Evolutionary conservation across 257 asterid genomes (phyloP).

Genomic region (Paulownia fortunei): DNA sequence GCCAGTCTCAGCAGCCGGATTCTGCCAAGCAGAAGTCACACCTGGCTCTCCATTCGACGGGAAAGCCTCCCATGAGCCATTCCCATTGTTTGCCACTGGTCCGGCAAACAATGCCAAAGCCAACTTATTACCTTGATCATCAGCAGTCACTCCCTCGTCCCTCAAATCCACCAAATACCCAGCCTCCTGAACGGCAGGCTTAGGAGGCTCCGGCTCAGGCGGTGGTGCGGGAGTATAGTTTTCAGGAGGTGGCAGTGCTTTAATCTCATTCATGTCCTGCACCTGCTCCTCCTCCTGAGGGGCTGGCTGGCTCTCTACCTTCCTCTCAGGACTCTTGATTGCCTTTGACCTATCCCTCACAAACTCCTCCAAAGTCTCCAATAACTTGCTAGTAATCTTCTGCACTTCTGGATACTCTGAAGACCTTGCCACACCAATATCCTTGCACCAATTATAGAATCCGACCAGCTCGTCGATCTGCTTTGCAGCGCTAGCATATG

Average conservation of each 20-base stretch:
- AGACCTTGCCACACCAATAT: constrained; percentile 71
- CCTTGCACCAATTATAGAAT: constrained; percentile 81
- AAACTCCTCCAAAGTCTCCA: constrained; percentile 85
- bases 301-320: constrained; percentile 47
- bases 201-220: constrained; percentile 62
- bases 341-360: constrained; percentile 86
- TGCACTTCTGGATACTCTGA: constrained; percentile 85
- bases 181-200: constrained; percentile 51
- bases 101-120: constrained; percentile 91
- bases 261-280: constrained; percentile 71
- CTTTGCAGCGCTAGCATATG: constrained; percentile 72
- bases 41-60: constrained; percentile 55
- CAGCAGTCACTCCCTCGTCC: constrained; percentile 74
- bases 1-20: constrained; percentile 82
- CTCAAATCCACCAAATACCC: constrained; percentile 77
- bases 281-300: constrained; percentile 54
- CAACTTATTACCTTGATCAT: constrained; percentile 79
- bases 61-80: constrained; percentile 88
- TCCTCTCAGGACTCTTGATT: constrained; percentile 69
- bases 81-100: constrained; percentile 53
- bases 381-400: constrained; percentile 68
- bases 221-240: constrained; percentile 55
- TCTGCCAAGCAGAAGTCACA: constrained; percentile 93
- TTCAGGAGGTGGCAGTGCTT: constrained; percentile 84
- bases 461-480: constrained; percentile 79